These are phyloP conservation scores for Trichomonas gallinae DNA, from an alignment of 208 protist species.

Conservation along the genomic window DNA sequence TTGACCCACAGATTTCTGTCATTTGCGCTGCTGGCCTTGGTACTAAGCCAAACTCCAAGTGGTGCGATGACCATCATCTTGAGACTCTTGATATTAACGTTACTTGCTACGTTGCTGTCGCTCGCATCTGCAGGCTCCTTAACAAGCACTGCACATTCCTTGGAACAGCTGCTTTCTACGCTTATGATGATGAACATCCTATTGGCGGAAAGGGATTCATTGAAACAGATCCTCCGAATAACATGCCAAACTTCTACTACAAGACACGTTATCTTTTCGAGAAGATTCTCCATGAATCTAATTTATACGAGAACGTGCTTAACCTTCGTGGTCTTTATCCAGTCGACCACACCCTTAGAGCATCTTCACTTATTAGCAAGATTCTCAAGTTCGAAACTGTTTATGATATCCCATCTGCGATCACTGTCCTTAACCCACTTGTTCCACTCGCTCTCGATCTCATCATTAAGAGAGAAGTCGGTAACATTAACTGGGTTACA, in stretches of 20 bases:
- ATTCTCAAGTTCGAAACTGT: background rate
- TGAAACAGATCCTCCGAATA: background rate
- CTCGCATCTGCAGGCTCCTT: background rate
- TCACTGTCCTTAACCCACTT: background rate
- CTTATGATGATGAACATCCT: background rate
- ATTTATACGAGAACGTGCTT: background rate
- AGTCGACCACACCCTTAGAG: background rate
- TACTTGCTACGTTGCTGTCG: background rate
- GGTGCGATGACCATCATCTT: background rate
- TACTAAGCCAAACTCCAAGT: background rate
- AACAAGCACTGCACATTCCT: background rate
- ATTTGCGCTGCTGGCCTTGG: background rate
- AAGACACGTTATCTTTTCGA: background rate
- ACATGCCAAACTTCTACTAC: background rate
- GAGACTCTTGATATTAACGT: background rate
- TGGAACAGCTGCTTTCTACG: background rate
- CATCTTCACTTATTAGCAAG: background rate
- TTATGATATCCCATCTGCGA: background rate
- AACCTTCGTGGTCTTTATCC: background rate
- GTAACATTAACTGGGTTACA: background rate
- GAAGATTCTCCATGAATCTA: background rate
- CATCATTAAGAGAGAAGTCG: background rate
- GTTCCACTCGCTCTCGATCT: background rate
- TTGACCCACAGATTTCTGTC: background rate
- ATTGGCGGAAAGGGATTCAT: background rate